These are phyloP conservation scores for Aspergillus cejpii DNA, from an alignment of 2,329 filamentous ascomycete genomes.

Conservation along the genomic window DNA sequence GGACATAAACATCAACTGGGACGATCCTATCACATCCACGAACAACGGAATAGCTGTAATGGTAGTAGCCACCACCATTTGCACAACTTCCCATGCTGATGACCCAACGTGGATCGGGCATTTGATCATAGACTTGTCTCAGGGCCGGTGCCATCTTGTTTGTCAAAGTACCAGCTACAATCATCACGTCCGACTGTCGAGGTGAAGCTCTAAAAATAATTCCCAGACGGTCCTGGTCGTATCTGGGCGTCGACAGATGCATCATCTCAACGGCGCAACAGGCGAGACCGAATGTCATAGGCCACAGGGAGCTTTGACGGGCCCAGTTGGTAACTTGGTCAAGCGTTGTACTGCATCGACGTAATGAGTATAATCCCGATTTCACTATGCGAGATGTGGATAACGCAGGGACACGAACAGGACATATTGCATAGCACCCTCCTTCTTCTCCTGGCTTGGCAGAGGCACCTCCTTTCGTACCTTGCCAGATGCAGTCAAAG, in stretches of 20 bases:
- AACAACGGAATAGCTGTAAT: constrained; percentile 76
- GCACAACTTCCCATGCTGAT: constrained; percentile 80
- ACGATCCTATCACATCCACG: constrained; percentile 73
- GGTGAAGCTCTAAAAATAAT: constrained; percentile 88
- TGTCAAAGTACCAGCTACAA: constrained; percentile 83
- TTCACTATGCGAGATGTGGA: not conserved
- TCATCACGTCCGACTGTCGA: constrained; percentile 86
- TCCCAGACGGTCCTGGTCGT: constrained; percentile 81
- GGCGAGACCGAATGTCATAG: constrained; percentile 85
- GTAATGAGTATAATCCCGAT: constrained; percentile 5
- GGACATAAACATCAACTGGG: constrained; percentile 80
- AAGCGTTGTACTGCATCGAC: constrained; percentile 35
- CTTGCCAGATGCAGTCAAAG: constrained; percentile 41
- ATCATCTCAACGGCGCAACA: constrained; percentile 94
- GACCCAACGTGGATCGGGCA: constrained; percentile 89
- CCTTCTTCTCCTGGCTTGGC: constrained; percentile 46
- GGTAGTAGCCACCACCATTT: constrained; percentile 81
- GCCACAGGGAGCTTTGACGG: constrained; percentile 80
- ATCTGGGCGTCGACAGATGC: constrained; percentile 82
- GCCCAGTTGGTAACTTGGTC: constrained; percentile 84
- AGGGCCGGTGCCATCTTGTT: constrained; percentile 95
- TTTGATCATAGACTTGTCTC: constrained; percentile 89
- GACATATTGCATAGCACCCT: constrained; percentile 49
- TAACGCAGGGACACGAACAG: constrained; percentile 31
- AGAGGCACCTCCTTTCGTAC: constrained; percentile 44